Evolutionary conservation across 2,329 filamentous ascomycete species (phyloP).

Genomic region (Hirsutella minnesotensis): DNA sequence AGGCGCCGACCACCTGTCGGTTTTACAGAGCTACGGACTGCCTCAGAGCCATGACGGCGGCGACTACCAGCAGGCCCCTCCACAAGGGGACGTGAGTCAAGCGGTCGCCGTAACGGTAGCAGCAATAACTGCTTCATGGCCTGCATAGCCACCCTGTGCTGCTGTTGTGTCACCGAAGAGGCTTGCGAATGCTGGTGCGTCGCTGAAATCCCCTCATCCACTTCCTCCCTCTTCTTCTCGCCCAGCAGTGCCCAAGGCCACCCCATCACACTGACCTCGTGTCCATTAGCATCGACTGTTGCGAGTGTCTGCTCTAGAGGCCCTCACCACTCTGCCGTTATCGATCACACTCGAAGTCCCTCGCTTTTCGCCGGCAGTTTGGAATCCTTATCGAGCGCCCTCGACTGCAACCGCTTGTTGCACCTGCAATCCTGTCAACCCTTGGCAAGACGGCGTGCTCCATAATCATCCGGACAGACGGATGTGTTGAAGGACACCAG

Average conservation of each 20-base stretch:
- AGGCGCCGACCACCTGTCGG: background rate
- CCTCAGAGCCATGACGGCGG: conserved; percentile 18
- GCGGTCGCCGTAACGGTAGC: conserved; percentile 19
- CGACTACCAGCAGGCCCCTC: conserved; percentile 26
- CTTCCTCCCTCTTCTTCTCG: background rate
- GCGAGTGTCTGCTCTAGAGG: conserved; percentile 26
- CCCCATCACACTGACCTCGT: background rate
- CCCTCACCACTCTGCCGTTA: too few relatives aligned
- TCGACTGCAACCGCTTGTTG: too few relatives aligned
- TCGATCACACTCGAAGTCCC: too few relatives aligned
- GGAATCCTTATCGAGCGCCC: too few relatives aligned
- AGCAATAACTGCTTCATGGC: conserved; percentile 31
- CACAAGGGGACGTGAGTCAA: conserved; percentile 16
- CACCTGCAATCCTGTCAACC: too few relatives aligned
- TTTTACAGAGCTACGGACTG: conserved; percentile 16
- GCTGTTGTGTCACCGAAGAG: conserved; percentile 38
- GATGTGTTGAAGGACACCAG: too few relatives aligned
- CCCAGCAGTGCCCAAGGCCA: background rate
- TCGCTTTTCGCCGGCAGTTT: too few relatives aligned
- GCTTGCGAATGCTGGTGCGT: conserved; percentile 37
- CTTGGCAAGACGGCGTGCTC: too few relatives aligned
- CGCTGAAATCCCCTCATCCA: background rate
- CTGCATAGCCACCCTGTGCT: conserved; percentile 36
- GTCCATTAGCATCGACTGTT: conserved; percentile 23
- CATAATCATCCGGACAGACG: too few relatives aligned